phyloP scores from a whole-genome alignment of 2,329 filamentous ascomycete species.

The Elsinoe necatrix region DNA sequence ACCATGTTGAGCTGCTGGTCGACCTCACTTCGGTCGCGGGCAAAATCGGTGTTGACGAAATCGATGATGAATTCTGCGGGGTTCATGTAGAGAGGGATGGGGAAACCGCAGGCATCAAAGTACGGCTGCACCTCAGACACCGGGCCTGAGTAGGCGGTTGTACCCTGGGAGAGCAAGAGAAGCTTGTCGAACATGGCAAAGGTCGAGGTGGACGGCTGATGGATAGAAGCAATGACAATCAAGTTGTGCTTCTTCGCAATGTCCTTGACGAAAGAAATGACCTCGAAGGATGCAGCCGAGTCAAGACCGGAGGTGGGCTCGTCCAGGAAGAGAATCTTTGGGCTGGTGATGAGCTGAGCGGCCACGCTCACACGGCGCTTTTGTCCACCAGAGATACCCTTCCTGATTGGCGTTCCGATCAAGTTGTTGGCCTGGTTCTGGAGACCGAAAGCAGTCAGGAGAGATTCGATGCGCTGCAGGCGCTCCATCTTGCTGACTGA shows the following conservation, averaged over 20 bases:
- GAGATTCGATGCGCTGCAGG: conserved; percentile 52
- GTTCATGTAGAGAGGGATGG: conserved; percentile 63
- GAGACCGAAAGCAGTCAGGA: conserved; percentile 67
- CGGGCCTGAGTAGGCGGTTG: conserved; percentile 64
- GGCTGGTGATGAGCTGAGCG: conserved; percentile 70
- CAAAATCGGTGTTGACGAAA: conserved; percentile 69
- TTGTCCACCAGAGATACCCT: conserved; percentile 78
- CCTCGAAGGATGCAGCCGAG: conserved; percentile 66
- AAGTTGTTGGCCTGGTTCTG: conserved; percentile 59
- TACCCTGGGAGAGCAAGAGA: conserved; percentile 61
- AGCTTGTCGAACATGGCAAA: conserved; percentile 77
- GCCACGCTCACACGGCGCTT: conserved; percentile 74
- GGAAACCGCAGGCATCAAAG: conserved; percentile 52
- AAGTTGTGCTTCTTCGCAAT: conserved; percentile 61
- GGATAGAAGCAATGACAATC: conserved; percentile 73
- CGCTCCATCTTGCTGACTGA: conserved; percentile 50
- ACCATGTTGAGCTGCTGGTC: conserved; percentile 45
- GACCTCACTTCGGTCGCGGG: conserved; percentile 41
- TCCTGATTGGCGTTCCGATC: conserved; percentile 72
- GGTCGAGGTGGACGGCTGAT: conserved; percentile 73
- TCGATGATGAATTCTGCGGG: conserved; percentile 75
- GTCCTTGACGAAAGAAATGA: conserved; percentile 62
- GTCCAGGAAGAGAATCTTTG: conserved; percentile 73
- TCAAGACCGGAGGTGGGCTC: conserved; percentile 80
- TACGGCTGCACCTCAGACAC: conserved; percentile 51